Base-by-base conservation (phyloP, 1,139 yeast genomes). In the Sugiyamaella novakii region DNA sequence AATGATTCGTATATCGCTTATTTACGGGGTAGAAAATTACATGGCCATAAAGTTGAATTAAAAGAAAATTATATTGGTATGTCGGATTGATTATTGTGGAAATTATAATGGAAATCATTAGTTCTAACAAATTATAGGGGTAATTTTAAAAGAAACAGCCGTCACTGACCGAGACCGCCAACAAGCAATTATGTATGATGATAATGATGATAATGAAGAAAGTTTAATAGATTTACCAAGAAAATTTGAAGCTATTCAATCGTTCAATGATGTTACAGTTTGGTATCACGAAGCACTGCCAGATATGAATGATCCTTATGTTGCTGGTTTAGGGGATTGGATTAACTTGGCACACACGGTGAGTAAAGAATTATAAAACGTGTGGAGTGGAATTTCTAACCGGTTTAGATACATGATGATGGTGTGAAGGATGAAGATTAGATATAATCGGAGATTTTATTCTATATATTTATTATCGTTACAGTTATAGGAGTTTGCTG, bases 271-370 rank as follows among this genome's bases (percentile, higher is more conserved):
- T 14, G 28, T 63, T 17, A 56, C 59, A 2, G 61, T 63, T 1
- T 63, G 67, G 68, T 63, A 59, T 19, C 68, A 64, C 27, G 66
- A 63, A 40, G 43, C 50, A 2, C 40, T 34, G 5, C 67, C 67
- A 1, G 54, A 54, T 17, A 39, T 22, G 3, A 50, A 42, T 37
- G 62, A 62, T 41, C 61, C 60, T 5, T 61, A 57, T 60, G 50
- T 53, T 15, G 48, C 52, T n/a, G 64, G 63, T 10, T 43, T 55
- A 27, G 34, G 40, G 17, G 66, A 60, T 25, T 60, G 60, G 64
- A 47, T 52, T 8, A 38, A 48, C 14, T 51, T 64, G 3, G 55
- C 66, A 0, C 53, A 53, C 25, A 43, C 52, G 19, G 61, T 61
- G 51, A 48, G 61, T 50, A 10, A 31, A 22, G 4, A 19, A 30